Percentiles rank a stretch among this genome's conserved stretches.
These are phyloP conservation scores for Prototheca cutis DNA, from an alignment of 163 green algal species.

Conservation along the genomic window DNA sequence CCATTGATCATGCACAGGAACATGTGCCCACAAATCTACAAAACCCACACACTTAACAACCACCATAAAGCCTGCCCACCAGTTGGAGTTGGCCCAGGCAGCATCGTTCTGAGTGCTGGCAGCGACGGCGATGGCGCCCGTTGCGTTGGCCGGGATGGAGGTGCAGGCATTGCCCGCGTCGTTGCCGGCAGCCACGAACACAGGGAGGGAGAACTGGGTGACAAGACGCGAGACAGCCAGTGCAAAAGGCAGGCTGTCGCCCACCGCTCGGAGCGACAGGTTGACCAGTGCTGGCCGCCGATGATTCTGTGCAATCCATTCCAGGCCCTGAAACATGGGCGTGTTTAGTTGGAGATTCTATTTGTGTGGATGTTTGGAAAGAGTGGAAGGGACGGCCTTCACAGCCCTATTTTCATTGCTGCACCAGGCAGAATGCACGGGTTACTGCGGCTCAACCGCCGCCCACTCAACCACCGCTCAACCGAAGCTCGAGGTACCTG, in stretches of 20 bases:
- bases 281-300: constrained; percentile 48
- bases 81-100: constrained; percentile 16
- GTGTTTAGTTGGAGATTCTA: neutral
- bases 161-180: constrained; percentile 42
- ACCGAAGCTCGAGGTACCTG: constrained; percentile 17
- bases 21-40: neutral
- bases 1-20: neutral
- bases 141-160: constrained; percentile 38
- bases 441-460: too few relatives aligned
- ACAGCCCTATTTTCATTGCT: neutral
- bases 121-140: constrained; percentile 27
- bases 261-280: constrained; percentile 46
- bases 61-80: neutral
- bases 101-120: constrained; percentile 27
- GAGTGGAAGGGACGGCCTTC: neutral
- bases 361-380: neutral
- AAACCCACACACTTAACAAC: neutral
- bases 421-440: too few relatives aligned
- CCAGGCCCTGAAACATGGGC: constrained; percentile 29
- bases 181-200: constrained; percentile 42
- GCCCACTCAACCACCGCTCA: neutral
- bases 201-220: neutral
- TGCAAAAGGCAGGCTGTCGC: neutral
- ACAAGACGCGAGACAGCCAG: neutral
- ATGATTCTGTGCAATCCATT: constrained; percentile 54